Evolutionary conservation across 2,329 filamentous ascomycete species (phyloP), one percentile per base, ranked within the genome.

Genomic region (Colletotrichum lentis): DNA sequence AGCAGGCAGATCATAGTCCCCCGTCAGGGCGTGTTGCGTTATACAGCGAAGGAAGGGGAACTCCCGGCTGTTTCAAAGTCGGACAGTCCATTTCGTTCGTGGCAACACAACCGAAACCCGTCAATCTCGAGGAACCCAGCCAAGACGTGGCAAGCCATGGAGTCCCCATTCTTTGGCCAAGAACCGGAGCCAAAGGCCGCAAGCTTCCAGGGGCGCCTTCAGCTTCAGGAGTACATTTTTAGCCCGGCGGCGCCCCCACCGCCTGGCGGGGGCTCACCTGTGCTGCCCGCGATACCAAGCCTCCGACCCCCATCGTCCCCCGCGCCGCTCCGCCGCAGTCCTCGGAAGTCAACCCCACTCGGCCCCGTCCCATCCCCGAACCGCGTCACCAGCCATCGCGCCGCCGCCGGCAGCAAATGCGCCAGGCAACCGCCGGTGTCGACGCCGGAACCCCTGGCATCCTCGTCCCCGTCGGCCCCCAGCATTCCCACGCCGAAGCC

Each of bases 201-300:
- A 16, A 81, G 79, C 8, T 84, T 84, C 66, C 73, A 76, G 55
- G 82, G 82, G 27, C 80, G 77, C 14, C 77, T 85, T 20, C 75
- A 81, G 39, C 77, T 84, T 35, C 75, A 80, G n/a, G 74, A 79
- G 62, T 85, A 83, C 75, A 76, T 77, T 71, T 83, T 80, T 74
- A 76, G 73, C 1, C 47, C 52, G 12, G 24, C 54, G 4, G 20
- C 50, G 10, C 37, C 59, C 49, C 6, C 44, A 16, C 39, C 57
- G 41, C 22, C n/a, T 64, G 37, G 52, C 49, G 41, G 37, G 24
- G 14, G 18, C n/a, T 12, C 22, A 35, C 27, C 44, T 37, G 24
- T 18, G 18, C 11, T 14, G 11, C 4, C 24, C 18, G 22, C 47
- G 16, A 11, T n/a, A 37, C 27, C 27, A 37, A 46, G 18, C 3